Evolutionary conservation across 306 rosid species (phyloP).

Genomic region (Medicago arabica): DNA sequence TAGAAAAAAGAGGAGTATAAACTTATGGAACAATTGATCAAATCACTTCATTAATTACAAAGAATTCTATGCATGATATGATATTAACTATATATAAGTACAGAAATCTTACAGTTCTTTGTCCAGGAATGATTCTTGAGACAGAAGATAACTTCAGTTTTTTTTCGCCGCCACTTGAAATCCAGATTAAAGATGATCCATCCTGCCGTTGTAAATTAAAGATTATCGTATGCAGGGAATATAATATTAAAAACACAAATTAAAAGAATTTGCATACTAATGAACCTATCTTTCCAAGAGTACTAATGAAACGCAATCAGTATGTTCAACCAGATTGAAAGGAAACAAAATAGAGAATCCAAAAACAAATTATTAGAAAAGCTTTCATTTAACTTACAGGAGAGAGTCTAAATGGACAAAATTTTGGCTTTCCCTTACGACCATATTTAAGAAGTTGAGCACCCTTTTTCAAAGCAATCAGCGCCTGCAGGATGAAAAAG

Average conservation of each 20-base stretch:
- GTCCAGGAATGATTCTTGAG: constrained; percentile 91
- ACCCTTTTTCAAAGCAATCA: constrained; percentile 89
- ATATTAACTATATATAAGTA: constrained; percentile 34
- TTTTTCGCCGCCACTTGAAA: constrained; percentile 83
- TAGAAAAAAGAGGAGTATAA: constrained; percentile 24
- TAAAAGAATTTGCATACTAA: neutral
- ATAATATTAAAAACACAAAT: constrained; percentile 15
- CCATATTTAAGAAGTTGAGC: constrained; percentile 96
- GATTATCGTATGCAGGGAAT: neutral
- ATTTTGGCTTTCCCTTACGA: constrained; percentile 99
- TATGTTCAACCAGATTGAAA: constrained; percentile 32
- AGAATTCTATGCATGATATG: constrained; percentile 20
- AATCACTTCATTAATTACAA: constrained; percentile 23
- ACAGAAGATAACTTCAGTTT: constrained; percentile 84
- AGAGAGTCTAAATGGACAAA: constrained; percentile 89
- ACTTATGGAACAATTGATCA: constrained; percentile 33
- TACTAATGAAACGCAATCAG: constrained; percentile 4
- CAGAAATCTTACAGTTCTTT: constrained; percentile 87
- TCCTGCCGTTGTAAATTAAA: constrained; percentile 60
- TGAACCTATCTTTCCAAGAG: constrained; percentile 9
- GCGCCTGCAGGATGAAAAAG: constrained; percentile 62
- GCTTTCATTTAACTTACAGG: constrained; percentile 62
- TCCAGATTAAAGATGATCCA: constrained; percentile 87
- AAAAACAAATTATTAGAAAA: constrained; percentile 28
- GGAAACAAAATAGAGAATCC: constrained; percentile 6